Evolutionary conservation across 2,329 filamentous ascomycete species (phyloP).

Genomic region (Zymoseptoria ardabiliae): DNA sequence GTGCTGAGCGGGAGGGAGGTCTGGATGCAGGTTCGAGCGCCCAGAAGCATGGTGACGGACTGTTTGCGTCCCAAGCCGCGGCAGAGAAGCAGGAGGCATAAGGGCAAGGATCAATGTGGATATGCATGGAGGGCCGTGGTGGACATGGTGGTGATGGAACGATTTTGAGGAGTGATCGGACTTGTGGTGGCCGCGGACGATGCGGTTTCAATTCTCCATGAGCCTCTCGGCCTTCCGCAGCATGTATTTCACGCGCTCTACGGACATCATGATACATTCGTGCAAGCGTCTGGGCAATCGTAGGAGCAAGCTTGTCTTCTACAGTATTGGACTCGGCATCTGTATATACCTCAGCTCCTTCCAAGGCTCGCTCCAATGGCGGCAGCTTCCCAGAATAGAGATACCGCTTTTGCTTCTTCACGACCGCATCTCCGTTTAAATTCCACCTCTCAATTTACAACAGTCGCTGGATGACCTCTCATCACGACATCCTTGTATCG

Average conservation of each 20-base stretch:
- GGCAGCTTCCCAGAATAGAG: background rate
- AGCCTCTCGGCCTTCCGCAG: background rate
- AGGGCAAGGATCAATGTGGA: background rate
- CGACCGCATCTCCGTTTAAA: conserved; percentile 2
- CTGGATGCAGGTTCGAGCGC: conserved; percentile 22
- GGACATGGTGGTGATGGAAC: background rate
- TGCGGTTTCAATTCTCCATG: background rate
- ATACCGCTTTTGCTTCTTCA: background rate
- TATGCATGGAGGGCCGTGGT: background rate
- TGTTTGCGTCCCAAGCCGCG: conserved; percentile 18
- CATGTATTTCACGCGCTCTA: background rate
- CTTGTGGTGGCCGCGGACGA: background rate
- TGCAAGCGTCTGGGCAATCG: background rate
- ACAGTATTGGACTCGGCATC: background rate
- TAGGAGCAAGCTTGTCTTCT: background rate
- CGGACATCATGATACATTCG: background rate
- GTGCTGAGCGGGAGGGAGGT: conserved; percentile 56
- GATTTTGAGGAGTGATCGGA: background rate
- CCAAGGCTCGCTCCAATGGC: background rate
- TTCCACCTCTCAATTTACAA: background rate
- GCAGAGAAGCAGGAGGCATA: background rate
- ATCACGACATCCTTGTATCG: background rate
- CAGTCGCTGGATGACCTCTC: background rate
- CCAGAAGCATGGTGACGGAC: conserved; percentile 29
- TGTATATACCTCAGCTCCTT: background rate